Percentiles rank a stretch among this genome's conserved stretches.
These are phyloP conservation scores for Ganoderma lingzhi DNA, from an alignment of 1,284 basidiomycete genomes.

Conservation along the genomic window DNA sequence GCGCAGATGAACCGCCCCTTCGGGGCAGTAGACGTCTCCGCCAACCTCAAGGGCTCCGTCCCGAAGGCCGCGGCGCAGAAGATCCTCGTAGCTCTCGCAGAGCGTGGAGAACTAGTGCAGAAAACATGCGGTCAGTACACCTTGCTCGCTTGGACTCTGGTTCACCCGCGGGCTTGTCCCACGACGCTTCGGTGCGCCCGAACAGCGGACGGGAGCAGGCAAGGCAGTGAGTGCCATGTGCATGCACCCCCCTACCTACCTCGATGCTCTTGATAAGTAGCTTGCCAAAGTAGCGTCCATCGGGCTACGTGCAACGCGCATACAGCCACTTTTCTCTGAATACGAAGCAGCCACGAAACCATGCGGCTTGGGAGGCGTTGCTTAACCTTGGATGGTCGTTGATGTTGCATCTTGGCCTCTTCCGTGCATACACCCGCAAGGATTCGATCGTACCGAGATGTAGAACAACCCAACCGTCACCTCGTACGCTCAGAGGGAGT, in stretches of 20 bases:
- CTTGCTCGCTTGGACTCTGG: neutral
- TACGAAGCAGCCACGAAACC: neutral
- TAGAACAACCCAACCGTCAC: neutral
- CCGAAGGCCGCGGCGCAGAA: conserved; percentile 86
- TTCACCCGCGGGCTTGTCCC: neutral
- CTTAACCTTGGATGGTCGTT: neutral
- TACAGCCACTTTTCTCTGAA: neutral
- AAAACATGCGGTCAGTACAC: conserved; percentile 75
- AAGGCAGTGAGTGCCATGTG: neutral
- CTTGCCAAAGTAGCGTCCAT: neutral
- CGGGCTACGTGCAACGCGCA: neutral
- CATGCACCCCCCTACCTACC: neutral
- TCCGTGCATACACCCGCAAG: neutral
- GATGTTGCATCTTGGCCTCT: neutral
- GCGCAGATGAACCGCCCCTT: conserved; percentile 77
- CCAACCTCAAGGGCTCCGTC: conserved; percentile 87
- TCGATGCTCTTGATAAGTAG: neutral
- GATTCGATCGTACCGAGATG: neutral
- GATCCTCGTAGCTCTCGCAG: conserved; percentile 78
- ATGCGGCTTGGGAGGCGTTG: neutral
- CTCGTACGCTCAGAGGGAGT: neutral
- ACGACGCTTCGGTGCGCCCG: neutral
- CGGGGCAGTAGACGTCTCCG: conserved; percentile 86
- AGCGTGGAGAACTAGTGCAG: conserved; percentile 77
- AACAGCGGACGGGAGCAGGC: neutral